Conservation (phyloP, 331 rosid species). For the Pyracantha coccinea region DNA sequence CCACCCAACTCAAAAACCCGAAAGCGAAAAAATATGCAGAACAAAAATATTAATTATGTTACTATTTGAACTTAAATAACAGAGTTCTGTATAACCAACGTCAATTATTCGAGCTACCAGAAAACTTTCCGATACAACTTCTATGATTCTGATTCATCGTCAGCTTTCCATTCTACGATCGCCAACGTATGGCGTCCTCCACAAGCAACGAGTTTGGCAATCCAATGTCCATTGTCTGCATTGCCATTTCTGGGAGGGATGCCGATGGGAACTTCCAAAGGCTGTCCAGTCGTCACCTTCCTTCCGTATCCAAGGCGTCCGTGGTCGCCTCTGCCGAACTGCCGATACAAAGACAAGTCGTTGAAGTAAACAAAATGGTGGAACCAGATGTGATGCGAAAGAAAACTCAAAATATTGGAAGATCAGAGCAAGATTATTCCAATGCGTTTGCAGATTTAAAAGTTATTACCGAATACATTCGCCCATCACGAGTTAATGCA, state of each 20-base stretch:
- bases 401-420: neutral
- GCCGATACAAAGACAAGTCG: conserved; percentile 10
- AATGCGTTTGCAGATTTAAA: too few species aligned
- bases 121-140: neutral
- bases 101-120: neutral
- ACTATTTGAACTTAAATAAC: neutral
- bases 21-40: neutral
- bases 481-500: conserved; percentile 82
- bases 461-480: conserved; percentile 66
- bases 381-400: neutral
- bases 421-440: neutral
- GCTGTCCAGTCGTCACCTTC: conserved; percentile 82
- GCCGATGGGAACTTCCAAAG: conserved; percentile 79
- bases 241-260: conserved; percentile 35
- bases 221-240: conserved; percentile 52
- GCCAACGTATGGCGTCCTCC: conserved; percentile 98
- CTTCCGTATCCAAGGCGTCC: conserved; percentile 97
- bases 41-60: neutral
- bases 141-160: conserved; percentile 27
- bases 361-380: neutral
- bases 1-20: neutral
- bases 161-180: conserved; percentile 57
- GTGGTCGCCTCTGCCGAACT: conserved; percentile 97
- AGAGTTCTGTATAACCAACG: neutral
- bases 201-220: conserved; percentile 76